Percentiles rank a stretch among this genome's conserved stretches.
phyloP scores from a whole-genome alignment of 129 eudicot species.

The Logfia minima region DNA sequence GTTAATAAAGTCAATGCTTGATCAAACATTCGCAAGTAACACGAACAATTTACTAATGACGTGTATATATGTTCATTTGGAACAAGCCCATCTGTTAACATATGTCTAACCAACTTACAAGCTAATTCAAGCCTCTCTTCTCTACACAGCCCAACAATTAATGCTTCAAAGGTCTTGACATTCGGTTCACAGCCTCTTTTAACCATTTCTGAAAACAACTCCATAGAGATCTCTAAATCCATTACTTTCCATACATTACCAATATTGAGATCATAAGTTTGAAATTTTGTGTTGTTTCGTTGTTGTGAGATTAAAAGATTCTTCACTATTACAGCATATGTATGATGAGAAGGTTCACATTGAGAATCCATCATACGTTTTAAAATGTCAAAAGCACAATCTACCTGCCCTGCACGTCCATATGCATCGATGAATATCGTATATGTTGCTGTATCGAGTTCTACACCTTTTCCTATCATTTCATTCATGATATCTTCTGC shows the following conservation, averaged over 20 bases:
- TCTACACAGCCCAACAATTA: conserved; percentile 63
- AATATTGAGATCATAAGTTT: conserved; percentile 34
- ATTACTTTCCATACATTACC: conserved; percentile 73
- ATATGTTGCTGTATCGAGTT: conserved; percentile 61
- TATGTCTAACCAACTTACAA: conserved; percentile 48
- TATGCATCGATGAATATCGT: conserved; percentile 77
- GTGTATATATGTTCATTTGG: conserved; percentile 57
- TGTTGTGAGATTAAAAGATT: conserved; percentile 46
- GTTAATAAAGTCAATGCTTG: conserved; percentile 55
- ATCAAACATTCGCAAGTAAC: conserved; percentile 52
- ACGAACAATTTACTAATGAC: conserved; percentile 55
- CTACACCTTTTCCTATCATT: conserved; percentile 52
- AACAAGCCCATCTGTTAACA: conserved; percentile 48
- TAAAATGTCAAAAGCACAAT: conserved; percentile 51
- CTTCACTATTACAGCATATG: conserved; percentile 68
- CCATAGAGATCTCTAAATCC: conserved; percentile 50
- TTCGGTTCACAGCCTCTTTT: conserved; percentile 54
- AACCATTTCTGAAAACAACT: conserved; percentile 61
- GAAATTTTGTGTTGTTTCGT: conserved; percentile 19
- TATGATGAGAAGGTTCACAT: conserved; percentile 67
- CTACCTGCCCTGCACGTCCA: conserved; percentile 52
- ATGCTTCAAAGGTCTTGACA: conserved; percentile 47
- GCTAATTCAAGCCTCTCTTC: conserved; percentile 62
- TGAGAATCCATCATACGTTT: conserved; percentile 64
- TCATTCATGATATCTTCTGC: conserved; percentile 58